These are phyloP conservation scores for Diphasiastrum complanatum DNA, from an alignment of 83 land plant species.

Conservation along the genomic window DNA sequence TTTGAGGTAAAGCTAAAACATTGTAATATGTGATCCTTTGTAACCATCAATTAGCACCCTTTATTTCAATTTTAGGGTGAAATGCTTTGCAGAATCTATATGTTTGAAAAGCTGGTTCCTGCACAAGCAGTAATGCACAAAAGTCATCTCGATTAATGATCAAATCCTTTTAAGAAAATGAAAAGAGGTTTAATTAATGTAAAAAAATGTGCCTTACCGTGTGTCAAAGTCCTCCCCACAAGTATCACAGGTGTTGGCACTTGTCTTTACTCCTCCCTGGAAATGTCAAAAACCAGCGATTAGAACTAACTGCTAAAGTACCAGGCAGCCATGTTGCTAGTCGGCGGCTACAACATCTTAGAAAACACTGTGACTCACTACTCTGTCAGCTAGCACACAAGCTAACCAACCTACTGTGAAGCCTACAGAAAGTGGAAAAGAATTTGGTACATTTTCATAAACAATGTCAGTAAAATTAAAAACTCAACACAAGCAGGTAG, in stretches of 20 bases:
- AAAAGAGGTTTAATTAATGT: neutral
- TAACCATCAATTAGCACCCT: too few relatives aligned
- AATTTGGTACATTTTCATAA: neutral
- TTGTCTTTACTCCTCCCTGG: conserved; percentile 42
- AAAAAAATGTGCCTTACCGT: neutral
- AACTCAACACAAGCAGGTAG: too few relatives aligned
- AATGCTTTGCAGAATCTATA: conserved; percentile 63
- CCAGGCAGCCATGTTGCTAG: neutral
- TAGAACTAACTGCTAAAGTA: neutral
- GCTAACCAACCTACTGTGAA: neutral
- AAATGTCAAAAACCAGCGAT: neutral
- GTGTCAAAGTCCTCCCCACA: conserved; percentile 68
- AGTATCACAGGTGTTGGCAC: conserved; percentile 44
- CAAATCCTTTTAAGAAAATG: neutral
- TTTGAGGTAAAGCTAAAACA: too few relatives aligned
- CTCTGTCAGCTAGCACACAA: neutral
- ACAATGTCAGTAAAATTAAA: too few relatives aligned
- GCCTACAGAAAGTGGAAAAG: neutral
- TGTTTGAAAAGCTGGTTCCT: conserved; percentile 75
- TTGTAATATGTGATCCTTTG: too few relatives aligned
- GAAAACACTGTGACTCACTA: too few relatives aligned
- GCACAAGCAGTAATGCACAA: conserved; percentile 13
- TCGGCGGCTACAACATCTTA: too few relatives aligned
- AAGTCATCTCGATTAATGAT: neutral
- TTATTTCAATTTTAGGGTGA: conserved; percentile 46